Evolutionary conservation across 2,329 filamentous ascomycete species (phyloP).

Genomic region (Colletotrichum kahawae): DNA sequence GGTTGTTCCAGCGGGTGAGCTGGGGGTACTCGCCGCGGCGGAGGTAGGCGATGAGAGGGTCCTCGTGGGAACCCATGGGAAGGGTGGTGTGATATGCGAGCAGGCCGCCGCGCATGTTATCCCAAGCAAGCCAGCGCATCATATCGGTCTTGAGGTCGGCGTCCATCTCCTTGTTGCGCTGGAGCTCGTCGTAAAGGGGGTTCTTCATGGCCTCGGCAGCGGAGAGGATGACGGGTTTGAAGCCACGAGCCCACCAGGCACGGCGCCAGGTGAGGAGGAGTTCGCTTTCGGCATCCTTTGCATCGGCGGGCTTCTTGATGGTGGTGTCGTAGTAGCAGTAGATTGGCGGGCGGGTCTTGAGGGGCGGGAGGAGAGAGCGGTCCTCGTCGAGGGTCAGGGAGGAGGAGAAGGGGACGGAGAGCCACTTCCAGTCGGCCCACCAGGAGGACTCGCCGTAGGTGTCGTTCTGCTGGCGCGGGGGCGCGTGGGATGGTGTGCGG

Average conservation of each 20-base stretch:
- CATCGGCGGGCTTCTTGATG: conserved; percentile 63
- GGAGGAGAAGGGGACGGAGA: conserved; percentile 82
- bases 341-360: conserved; percentile 72
- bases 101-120: conserved; percentile 84
- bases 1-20: conserved; percentile 74
- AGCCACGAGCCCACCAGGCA: conserved; percentile 95
- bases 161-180: conserved; percentile 63
- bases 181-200: conserved; percentile 75
- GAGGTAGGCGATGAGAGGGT: conserved; percentile 73
- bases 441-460: conserved; percentile 80
- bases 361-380: conserved; percentile 80
- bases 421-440: conserved; percentile 91
- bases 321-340: conserved; percentile 91
- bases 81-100: conserved; percentile 80
- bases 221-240: conserved; percentile 82
- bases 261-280: conserved; percentile 87
- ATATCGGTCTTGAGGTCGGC: conserved; percentile 70
- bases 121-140: conserved; percentile 91
- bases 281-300: conserved; percentile 75
- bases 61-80: conserved; percentile 81
- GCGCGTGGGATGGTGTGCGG: conserved; percentile 71
- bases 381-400: conserved; percentile 81
- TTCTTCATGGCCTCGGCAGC: conserved; percentile 83
- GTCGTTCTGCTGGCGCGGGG: conserved; percentile 77
- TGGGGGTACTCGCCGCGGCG: conserved; percentile 76